Base-by-base conservation (phyloP, 371 early-diverging fungal species). In the Mucor racemosus region DNA sequence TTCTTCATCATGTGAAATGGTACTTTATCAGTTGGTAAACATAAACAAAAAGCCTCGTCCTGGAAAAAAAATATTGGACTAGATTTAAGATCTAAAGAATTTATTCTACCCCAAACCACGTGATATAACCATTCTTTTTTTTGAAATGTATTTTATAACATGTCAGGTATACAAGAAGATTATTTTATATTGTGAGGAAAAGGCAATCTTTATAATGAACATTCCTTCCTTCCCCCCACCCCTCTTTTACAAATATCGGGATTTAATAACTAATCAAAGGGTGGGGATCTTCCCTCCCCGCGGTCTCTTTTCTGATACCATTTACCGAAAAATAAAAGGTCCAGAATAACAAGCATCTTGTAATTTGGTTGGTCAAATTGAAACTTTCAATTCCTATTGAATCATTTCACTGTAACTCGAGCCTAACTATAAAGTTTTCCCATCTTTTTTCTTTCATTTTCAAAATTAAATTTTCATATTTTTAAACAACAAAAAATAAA, bases 311-410 rank as follows among this genome's bases (percentile, higher is more conserved):
- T 26, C 3, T 26, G 26, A 26, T 26, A 26, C 26, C 26, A 26
- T 26, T 26, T 26, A 26, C 26, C 26, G 4, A 38, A 38, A 38
- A 38, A 38, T 9, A 38, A 38, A 46, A 46, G 46, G 46, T 46
- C 46, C 46, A 46, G n/a, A 9, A 17, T 17, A 44, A 44, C 9
- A 26, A 26, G 3, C 26, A 38, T 11, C 50, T 50, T 53, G 53
- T 31, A 4, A 26, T 53, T 53, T 53, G 53, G 53, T 53, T 53
- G 53, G 53, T 31, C 31, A 14, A 53, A 14, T 53, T 53, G 53
- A 53, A 53, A 53, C 53, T 26, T 53, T 53, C 14, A 21, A 48
- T 5, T 48, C 48, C 10, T 21, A 50, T 50, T 50, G 50, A 50
- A 50, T 26, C 50, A 46, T 19, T 8, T 46, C 21, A 46, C 7